Base-by-base conservation (phyloP, 2,329 filamentous ascomycete genomes). In the Clonostachys rosea region DNA sequence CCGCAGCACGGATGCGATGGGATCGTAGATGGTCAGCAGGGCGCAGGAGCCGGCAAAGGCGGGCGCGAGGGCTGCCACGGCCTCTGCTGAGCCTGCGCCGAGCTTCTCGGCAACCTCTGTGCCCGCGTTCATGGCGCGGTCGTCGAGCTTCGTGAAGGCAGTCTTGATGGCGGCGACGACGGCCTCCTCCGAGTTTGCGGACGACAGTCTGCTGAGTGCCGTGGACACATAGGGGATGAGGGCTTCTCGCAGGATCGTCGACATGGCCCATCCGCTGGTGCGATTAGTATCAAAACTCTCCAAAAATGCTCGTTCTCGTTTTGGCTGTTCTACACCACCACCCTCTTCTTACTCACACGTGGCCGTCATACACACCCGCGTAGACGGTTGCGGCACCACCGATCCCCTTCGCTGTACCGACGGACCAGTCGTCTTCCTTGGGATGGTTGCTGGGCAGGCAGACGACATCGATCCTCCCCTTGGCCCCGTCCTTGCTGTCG, bases 1-100 rank as follows among this genome's bases (percentile, higher is more conserved):
- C 20, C 79, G 76, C 0, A 89, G 63, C 0, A 68, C 77, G 6
- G 69, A 68, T 2, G 68, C 67, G 1, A 54, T 49, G 0, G 80
- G 72, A 50, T 89, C 82, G 56, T 80, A 86, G 2, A 86, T 63
- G 1, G 82, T 73, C 2, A 88, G 67, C 1, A 87, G 66, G 11
- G 84, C 84, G 52, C 83, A 87, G 5, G 81, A 85, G 6, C 84
- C 83, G 2, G 68, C 62, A 24, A 64, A 58, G 5, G 67, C 62
- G 1, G 70, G 60, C 5, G 65, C 58, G 5, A 75, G 52, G 12
- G 62, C 61, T 2, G 58, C 46, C 24, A 64, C 51, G 41, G 54
- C 60, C 16, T 59, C 52, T 2, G 60, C 54, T 6, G 56, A 51
- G 47, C 64, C 51, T 52, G 61, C 56, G 47, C 58, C 58, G 46